Base-by-base conservation (phyloP, 23 red algal genomes). In the Cyanidiococcus yangmingshanensis region DNA sequence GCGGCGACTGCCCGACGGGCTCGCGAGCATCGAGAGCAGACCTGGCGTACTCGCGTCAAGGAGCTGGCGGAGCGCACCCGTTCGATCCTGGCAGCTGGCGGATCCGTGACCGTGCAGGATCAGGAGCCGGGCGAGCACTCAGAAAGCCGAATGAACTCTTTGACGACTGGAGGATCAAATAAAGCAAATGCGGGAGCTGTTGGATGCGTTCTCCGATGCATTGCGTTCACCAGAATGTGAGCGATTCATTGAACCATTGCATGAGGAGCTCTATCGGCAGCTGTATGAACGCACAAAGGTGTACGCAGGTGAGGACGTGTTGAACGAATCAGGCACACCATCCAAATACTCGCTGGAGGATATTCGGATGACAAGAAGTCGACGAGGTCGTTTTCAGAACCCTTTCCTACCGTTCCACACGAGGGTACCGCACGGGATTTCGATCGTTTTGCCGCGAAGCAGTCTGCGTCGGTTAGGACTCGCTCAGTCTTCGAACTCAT, bases 1-100 rank as follows among this genome's bases (percentile, higher is more conserved):
- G 63, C 63, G 27, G 63, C 63, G 32, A 3, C 63, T 7, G 63
- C 63, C 12, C 63, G 63, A 32, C 63, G 63, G 32, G 63, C 63
- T 7, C 63, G 32, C 3, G 63, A 71, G 63, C 63, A 32, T 25
- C 63, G 63, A 12, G n/a, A 71, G 63, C n/a, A 25, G 12, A 71
- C 63, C n/a, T 30, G 3, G 63, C 63, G 63, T 29, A 17, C 3
- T 35, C 21, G n/a, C 7, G 3, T 71, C 16, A 29, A 25, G 63
- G n/a, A 71, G 32, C 63, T 71, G 63, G 45, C 7, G 21, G 45
- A 54, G 45, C 45, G 21, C 7, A 21, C 45, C 7, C 45, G 45
- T 21, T 7, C 45, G 7, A 21, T 21, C 21, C 7, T 15, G 45
- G 45, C 7, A 15, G 45, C 45, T 15, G 12, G 7, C 12, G 45